phyloP scores from a whole-genome alignment of 2,329 filamentous ascomycete species.

The Echinosphaeria canescens region DNA sequence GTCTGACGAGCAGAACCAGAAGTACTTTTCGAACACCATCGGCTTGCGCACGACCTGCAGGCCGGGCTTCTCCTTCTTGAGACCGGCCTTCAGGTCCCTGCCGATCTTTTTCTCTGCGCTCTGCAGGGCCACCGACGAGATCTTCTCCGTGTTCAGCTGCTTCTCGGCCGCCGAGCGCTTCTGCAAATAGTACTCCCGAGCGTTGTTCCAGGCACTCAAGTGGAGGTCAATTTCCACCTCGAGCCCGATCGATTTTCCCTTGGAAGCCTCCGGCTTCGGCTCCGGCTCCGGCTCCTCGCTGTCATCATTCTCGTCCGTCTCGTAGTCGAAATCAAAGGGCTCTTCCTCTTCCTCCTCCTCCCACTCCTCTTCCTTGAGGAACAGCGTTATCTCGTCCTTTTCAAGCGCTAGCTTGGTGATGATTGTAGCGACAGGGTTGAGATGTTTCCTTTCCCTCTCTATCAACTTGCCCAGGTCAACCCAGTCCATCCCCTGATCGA shows the following conservation, averaged over 20 bases:
- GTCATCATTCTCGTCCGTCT: slow-evolving; percentile 46
- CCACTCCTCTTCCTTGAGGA: slow-evolving; percentile 44
- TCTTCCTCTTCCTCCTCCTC: slow-evolving; percentile 26
- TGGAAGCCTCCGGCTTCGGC: slow-evolving; percentile 13
- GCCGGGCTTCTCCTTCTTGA: slow-evolving; percentile 83
- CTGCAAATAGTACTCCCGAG: slow-evolving; percentile 79
- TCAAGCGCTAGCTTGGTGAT: slow-evolving; percentile 74
- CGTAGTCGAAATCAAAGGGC: slow-evolving; percentile 23
- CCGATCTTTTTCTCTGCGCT: slow-evolving; percentile 78
- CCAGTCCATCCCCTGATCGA: slow-evolving; percentile 95
- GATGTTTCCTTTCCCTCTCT: slow-evolving; percentile 60
- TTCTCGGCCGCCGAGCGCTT: slow-evolving; percentile 69
- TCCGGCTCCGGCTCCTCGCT: slow-evolving; percentile 11
- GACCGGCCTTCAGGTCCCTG: slow-evolving; percentile 62
- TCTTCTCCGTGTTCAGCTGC: slow-evolving; percentile 65
- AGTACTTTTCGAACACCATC: slow-evolving; percentile 95
- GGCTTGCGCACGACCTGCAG: slow-evolving; percentile 64
- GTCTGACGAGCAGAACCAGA: slow-evolving; percentile 89
- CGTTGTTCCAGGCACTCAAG: slow-evolving; percentile 73
- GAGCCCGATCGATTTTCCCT: slow-evolving; percentile 29
- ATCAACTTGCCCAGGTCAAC: slow-evolving; percentile 74
- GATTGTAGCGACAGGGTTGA: slow-evolving; percentile 69
- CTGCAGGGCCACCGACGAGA: slow-evolving; percentile 66
- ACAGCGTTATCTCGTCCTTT: slow-evolving; percentile 72
- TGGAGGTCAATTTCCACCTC: slow-evolving; percentile 69